phyloP scores from a whole-genome alignment of 2,329 filamentous ascomycete species.

The Colletotrichum abscissum region DNA sequence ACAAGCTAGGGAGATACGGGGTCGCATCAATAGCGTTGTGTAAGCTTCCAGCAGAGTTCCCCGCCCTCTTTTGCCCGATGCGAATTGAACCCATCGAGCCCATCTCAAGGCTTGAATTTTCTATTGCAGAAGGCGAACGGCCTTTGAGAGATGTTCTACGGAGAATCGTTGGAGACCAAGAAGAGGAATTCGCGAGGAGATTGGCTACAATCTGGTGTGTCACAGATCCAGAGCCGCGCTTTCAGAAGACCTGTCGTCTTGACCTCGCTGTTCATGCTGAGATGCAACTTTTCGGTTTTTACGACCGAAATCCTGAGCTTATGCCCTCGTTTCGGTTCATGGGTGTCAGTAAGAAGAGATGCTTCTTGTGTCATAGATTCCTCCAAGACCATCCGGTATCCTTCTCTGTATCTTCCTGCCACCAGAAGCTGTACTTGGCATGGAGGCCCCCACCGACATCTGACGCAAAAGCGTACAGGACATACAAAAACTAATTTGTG shows the following conservation, averaged over 20 bases:
- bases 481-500: too few species aligned
- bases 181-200: neutral
- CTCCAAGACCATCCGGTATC: too few species aligned
- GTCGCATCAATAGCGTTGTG: neutral
- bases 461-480: too few species aligned
- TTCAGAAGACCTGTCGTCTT: neutral
- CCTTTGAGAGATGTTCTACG: neutral
- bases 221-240: neutral
- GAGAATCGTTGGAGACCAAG: neutral
- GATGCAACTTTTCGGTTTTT: slow-evolving; percentile 9
- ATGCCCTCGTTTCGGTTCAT: too few species aligned
- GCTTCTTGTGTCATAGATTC: too few species aligned
- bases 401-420: too few species aligned
- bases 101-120: neutral
- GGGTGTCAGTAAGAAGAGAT: too few species aligned
- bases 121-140: neutral
- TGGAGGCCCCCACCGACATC: too few species aligned
- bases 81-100: neutral
- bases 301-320: neutral
- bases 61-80: neutral
- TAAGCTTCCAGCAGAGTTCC: neutral
- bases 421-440: too few species aligned
- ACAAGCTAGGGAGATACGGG: slow-evolving; percentile 11
- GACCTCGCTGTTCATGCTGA: slow-evolving; percentile 13
- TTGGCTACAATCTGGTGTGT: neutral